Conservation (phyloP, 169 alveolate species). For the Cryptosporidium ryanae region DNA sequence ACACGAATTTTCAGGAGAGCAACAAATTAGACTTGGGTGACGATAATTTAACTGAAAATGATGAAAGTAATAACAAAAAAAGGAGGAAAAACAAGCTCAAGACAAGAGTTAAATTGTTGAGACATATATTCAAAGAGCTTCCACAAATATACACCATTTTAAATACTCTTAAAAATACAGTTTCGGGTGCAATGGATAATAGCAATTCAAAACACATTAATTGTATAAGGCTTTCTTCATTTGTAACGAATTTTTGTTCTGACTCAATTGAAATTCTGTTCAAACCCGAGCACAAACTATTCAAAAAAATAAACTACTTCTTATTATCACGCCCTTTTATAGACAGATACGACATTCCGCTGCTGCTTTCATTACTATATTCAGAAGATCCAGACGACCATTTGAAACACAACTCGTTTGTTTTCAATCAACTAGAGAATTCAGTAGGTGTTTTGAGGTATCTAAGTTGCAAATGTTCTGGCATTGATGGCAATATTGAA, state of each 20-base stretch:
- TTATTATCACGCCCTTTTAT: constrained; percentile 31
- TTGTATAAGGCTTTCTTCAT: constrained; percentile 44
- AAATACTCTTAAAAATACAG: constrained; percentile 45
- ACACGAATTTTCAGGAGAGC: background rate
- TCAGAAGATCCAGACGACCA: constrained; percentile 29
- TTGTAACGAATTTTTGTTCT: constrained; percentile 38
- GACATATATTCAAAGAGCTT: constrained; percentile 50
- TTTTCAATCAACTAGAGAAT: constrained; percentile 3
- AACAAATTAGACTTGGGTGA: background rate
- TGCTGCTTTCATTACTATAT: constrained; percentile 30
- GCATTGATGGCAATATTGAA: background rate
- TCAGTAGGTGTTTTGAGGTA: background rate
- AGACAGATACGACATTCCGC: constrained; percentile 65
- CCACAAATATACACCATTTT: constrained; percentile 53
- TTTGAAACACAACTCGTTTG: constrained; percentile 5
- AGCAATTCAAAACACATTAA: background rate
- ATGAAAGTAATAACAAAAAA: background rate
- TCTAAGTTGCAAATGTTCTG: background rate
- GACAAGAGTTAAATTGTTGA: background rate
- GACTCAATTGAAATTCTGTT: constrained; percentile 31
- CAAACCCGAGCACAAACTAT: constrained; percentile 34
- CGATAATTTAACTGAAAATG: background rate
- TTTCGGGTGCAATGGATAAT: constrained; percentile 37
- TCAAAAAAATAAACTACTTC: constrained; percentile 44
- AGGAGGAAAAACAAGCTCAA: constrained; percentile 11